phyloP scores from a whole-genome alignment of 2,329 filamentous ascomycete genomes.

The Paecilomyces variotii region DNA sequence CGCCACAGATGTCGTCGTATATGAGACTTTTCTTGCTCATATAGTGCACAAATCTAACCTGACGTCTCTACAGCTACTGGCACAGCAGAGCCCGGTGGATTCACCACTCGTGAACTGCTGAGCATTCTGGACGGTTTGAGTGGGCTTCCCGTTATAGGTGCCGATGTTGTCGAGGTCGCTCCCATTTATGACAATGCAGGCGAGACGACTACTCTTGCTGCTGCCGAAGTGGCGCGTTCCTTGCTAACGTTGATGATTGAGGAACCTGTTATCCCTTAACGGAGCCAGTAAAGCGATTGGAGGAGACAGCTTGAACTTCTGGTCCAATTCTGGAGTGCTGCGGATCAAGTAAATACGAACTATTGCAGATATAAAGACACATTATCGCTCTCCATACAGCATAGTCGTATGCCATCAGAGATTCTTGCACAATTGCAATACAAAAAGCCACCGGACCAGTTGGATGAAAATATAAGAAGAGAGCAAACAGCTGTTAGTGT shows the following conservation, averaged over 20 bases:
- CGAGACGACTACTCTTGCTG: constrained; percentile 46
- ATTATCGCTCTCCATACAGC: too few species aligned
- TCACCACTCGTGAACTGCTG: constrained; percentile 47
- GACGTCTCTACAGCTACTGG: constrained; percentile 36
- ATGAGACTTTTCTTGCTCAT: background rate
- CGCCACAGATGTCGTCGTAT: background rate
- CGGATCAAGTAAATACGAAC: too few species aligned
- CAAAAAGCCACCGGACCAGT: too few species aligned
- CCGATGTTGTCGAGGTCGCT: constrained; percentile 50
- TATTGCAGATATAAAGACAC: too few species aligned
- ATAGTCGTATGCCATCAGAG: too few species aligned
- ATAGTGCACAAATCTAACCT: background rate
- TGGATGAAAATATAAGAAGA: too few species aligned
- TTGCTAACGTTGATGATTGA: constrained; percentile 38
- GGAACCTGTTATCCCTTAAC: background rate
- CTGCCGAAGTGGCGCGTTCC: constrained; percentile 47
- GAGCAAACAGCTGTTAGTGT: too few species aligned
- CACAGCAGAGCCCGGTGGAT: constrained; percentile 49
- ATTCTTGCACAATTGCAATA: too few species aligned
- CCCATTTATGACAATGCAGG: constrained; percentile 49
- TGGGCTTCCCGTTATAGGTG: constrained; percentile 45
- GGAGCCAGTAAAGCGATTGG: too few species aligned
- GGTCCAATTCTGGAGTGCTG: too few species aligned
- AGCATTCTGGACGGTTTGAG: constrained; percentile 46
- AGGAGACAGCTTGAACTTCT: too few species aligned